A percentile compares a stretch with the other conserved stretches of the same genome.
These are phyloP conservation scores for Cladorrhinum samala DNA, from an alignment of 495 filamentous ascomycete species.

Conservation along the genomic window DNA sequence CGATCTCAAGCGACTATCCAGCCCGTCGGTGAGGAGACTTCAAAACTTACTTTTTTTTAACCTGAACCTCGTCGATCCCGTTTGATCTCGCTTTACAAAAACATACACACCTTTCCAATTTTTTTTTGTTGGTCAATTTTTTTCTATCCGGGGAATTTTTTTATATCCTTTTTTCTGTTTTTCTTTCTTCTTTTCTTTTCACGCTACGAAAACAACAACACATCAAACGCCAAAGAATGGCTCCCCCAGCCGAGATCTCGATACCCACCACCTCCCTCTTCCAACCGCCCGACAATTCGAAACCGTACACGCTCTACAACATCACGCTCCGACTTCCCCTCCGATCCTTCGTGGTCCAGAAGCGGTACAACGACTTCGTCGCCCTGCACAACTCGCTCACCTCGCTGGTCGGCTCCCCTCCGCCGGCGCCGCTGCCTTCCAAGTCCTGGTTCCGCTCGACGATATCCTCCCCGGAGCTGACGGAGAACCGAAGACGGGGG, in stretches of 20 bases:
- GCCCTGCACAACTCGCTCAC: conserved; percentile 65
- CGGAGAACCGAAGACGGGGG: conserved; percentile 67
- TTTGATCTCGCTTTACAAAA: too few relatives aligned
- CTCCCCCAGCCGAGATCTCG: conserved; percentile 69
- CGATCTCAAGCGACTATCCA: too few relatives aligned
- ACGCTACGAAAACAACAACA: neutral
- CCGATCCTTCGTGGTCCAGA: conserved; percentile 77
- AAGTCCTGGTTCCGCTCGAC: conserved; percentile 89
- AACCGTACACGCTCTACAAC: conserved; percentile 87
- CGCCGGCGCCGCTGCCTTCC: conserved; percentile 60
- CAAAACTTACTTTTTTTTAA: too few relatives aligned
- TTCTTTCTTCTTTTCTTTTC: neutral
- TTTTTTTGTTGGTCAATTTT: conserved; percentile 13
- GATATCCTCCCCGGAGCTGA: conserved; percentile 64
- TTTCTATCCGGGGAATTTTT: too few relatives aligned
- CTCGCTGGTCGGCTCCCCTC: conserved; percentile 51
- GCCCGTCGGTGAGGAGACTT: too few relatives aligned
- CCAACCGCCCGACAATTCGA: conserved; percentile 43
- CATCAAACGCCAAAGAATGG: conserved; percentile 44
- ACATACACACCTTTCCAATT: conserved; percentile 4
- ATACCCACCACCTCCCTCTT: conserved; percentile 69
- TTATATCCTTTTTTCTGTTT: neutral
- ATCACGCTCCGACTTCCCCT: conserved; percentile 83
- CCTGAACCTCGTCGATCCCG: too few relatives aligned
- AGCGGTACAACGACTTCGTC: conserved; percentile 92